phyloP scores from a whole-genome alignment of 2,329 filamentous ascomycete genomes.

The Basipetospora chlamydospora region DNA sequence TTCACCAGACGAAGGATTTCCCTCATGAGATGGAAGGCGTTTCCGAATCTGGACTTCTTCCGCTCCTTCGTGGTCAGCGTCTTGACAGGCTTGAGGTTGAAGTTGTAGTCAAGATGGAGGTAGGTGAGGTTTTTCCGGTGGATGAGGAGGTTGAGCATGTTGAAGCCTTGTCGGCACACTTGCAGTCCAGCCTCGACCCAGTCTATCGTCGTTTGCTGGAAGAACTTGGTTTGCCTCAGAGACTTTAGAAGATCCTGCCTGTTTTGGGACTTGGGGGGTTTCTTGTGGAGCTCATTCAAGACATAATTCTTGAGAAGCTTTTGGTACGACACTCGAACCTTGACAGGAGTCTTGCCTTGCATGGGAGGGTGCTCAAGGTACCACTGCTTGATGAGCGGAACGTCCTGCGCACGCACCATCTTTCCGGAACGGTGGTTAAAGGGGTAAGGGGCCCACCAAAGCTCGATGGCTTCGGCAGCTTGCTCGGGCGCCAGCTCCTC shows the following conservation, averaged over 20 bases:
- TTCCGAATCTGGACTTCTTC: conserved; percentile 98
- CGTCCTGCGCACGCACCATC: conserved; percentile 95
- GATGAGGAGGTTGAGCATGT: conserved; percentile 96
- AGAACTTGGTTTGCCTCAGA: conserved; percentile 94
- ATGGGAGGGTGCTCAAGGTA: conserved; percentile 74
- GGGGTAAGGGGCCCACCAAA: conserved; percentile 98
- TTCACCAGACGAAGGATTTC: conserved; percentile 94
- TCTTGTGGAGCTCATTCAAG: conserved; percentile 91
- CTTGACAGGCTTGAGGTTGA: conserved; percentile 98
- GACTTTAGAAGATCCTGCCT: conserved; percentile 84
- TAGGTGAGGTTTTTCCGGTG: conserved; percentile 98
- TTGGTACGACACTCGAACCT: conserved; percentile 95
- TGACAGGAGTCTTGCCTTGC: conserved; percentile 65
- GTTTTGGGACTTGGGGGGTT: conserved; percentile 86
- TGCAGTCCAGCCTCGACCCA: conserved; percentile 98
- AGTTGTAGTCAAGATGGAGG: conserved; percentile 97
- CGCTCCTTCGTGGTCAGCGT: conserved; percentile 96
- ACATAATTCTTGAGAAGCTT: conserved; percentile 95
- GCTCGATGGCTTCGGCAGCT: conserved; percentile 75
- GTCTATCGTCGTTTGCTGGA: conserved; percentile 97
- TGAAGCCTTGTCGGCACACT: conserved; percentile 95
- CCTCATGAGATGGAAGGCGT: conserved; percentile 97
- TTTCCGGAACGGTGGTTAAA: conserved; percentile 87
- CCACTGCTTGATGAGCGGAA: conserved; percentile 94
- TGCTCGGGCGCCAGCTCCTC: conserved; percentile 82